These are phyloP conservation scores for Chalaropsis ovoidea DNA, from an alignment of 2,329 filamentous ascomycete genomes.

Conservation along the genomic window DNA sequence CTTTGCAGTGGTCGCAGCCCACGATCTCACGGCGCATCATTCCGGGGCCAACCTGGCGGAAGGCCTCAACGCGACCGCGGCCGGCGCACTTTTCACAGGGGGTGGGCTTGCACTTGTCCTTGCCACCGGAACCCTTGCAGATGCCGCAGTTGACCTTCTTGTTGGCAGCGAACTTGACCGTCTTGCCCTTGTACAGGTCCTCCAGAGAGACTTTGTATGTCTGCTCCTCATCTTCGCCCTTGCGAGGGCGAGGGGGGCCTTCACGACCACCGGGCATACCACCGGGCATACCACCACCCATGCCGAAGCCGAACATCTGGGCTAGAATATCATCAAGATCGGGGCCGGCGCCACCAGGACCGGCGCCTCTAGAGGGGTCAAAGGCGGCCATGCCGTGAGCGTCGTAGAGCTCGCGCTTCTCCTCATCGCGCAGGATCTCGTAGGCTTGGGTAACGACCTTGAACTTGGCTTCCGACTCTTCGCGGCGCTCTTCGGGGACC, in stretches of 20 bases:
- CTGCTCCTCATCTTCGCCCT: slow-evolving; percentile 76
- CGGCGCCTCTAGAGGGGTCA: slow-evolving; percentile 60
- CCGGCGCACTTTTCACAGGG: slow-evolving; percentile 79
- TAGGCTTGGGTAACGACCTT: slow-evolving; percentile 90
- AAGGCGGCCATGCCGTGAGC: slow-evolving; percentile 93
- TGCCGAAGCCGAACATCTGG: slow-evolving; percentile 78
- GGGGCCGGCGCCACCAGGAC: slow-evolving; percentile 40
- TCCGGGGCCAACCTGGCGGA: slow-evolving; percentile 76
- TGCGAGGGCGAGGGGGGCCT: slow-evolving; percentile 52
- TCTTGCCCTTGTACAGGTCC: slow-evolving; percentile 97
- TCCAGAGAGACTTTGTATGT: slow-evolving; percentile 85
- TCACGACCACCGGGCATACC: slow-evolving; percentile 36
- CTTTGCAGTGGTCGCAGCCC: slow-evolving; percentile 71
- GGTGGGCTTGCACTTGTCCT: slow-evolving; percentile 78
- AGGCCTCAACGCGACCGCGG: slow-evolving; percentile 62
- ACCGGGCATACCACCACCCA: slow-evolving; percentile 39
- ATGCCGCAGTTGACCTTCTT: slow-evolving; percentile 82
- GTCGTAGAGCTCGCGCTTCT: slow-evolving; percentile 87
- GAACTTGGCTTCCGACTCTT: slow-evolving; percentile 81
- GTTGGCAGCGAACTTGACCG: slow-evolving; percentile 85
- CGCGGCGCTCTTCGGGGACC: slow-evolving; percentile 73
- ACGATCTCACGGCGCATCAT: slow-evolving; percentile 72
- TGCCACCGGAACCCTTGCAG: slow-evolving; percentile 84
- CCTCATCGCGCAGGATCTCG: slow-evolving; percentile 92
- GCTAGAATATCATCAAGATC: slow-evolving; percentile 88